phyloP scores from a whole-genome alignment of 2,329 filamentous ascomycete genomes.

The Endoconidiophora polonica region DNA sequence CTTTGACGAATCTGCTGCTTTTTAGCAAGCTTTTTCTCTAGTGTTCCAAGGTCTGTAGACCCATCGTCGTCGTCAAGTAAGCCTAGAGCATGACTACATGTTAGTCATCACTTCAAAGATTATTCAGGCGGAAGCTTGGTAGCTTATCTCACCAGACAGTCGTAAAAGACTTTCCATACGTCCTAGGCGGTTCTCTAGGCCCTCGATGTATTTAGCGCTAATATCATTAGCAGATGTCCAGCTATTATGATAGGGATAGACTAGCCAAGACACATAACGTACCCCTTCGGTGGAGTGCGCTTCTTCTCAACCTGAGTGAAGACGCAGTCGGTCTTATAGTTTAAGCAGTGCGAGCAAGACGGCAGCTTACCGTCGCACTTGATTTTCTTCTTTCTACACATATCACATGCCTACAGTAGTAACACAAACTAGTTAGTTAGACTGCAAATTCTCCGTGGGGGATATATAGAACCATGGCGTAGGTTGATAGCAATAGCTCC shows the following conservation, averaged over 20 bases:
- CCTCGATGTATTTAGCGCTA: constrained; percentile 95
- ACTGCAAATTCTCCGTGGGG: too few species aligned
- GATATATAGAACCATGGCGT: too few species aligned
- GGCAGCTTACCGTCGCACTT: constrained; percentile 96
- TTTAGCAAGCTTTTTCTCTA: constrained; percentile 60
- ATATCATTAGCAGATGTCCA: not conserved
- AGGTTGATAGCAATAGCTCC: too few species aligned
- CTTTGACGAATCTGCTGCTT: constrained; percentile 27
- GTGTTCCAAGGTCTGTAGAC: constrained; percentile 68
- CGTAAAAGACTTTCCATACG: constrained; percentile 87
- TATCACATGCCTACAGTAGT: constrained; percentile 62
- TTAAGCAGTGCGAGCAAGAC: constrained; percentile 86
- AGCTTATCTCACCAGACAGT: constrained; percentile 45
- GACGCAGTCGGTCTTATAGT: constrained; percentile 94
- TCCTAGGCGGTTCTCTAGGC: constrained; percentile 82
- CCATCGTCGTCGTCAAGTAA: constrained; percentile 71
- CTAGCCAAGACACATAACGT: constrained; percentile 18
- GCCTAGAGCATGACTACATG: constrained; percentile 25
- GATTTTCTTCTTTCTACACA: constrained; percentile 94
- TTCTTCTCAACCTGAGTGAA: constrained; percentile 99
- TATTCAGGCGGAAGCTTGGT: not conserved
- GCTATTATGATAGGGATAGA: not conserved
- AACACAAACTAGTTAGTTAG: not conserved
- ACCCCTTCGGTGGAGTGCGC: constrained; percentile 92
- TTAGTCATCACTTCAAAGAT: too few species aligned